Evolutionary conservation across 176 grass and related monocot species (phyloP), one percentile per base, ranked within the genome.

Genomic region (Aegilops bicornis): DNA sequence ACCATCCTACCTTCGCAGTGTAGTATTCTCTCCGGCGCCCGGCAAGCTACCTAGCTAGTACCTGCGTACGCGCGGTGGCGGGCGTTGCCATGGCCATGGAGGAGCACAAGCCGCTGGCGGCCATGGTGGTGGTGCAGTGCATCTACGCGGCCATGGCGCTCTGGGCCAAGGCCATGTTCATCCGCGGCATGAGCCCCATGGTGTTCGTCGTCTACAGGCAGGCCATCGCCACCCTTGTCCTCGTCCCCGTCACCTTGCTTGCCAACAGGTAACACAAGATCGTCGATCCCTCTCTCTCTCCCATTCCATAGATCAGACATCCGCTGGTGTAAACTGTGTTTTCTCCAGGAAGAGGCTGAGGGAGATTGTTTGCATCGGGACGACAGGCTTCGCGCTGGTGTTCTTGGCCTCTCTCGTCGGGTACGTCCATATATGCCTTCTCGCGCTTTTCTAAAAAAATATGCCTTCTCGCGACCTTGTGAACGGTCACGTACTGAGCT

Each of bases 201-300:
- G 89, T 93, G 16, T 97, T 95, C 84, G 95, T 97, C 42, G 87
- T 95, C 58, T 97, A 95, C 80, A 79, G 90, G 72, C 91, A 97
- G 80, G 86, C 87, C 50, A 64, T 91, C 8, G 95, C 90, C 80
- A 78, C 90, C 25, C 2, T 78, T 23, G 48, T 93, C 47, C 74
- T 95, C 64, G 39, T 86, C 48, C 92, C 89, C 76, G 50, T 84
- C 30, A 65, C 30, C 79, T 15, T 92, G 10, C 3, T 78, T 3
- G 79, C 54, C 64, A 97, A 90, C 12, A 27, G 87, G 89, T 93
- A 56, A 14, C 1, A 15, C 6, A 15, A 76, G 2, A 77, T 32
- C 5, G 35, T 32, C 5, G 35, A 35, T 13, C 56, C 5, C 32
- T 6, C 35, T 50, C 76, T 36, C n/a, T n/a, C n/a, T n/a, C n/a